phyloP scores from a whole-genome alignment of 495 filamentous ascomycete genomes.

The Aspergillus bertholletiae region DNA sequence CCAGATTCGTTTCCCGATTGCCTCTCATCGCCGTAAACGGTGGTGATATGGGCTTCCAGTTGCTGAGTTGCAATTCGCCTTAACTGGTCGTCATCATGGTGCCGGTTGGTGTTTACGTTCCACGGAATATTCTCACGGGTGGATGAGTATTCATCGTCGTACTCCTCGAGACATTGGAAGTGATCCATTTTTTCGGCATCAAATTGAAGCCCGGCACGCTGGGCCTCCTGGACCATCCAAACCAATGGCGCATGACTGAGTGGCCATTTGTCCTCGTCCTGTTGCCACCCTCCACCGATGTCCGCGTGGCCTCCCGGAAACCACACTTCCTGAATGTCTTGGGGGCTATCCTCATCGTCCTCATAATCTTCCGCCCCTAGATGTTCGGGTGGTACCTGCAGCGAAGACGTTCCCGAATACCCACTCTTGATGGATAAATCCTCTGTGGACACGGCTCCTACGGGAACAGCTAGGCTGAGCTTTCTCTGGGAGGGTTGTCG shows the following conservation, averaged over 20 bases:
- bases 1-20: constrained; percentile 26
- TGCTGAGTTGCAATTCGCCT: background rate
- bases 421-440: constrained; percentile 38
- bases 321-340: constrained; percentile 83
- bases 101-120: constrained; percentile 22
- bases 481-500: constrained; percentile 10
- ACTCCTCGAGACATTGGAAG: constrained; percentile 59
- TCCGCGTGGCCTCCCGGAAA: constrained; percentile 81
- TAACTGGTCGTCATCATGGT: constrained; percentile 14
- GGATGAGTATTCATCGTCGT: constrained; percentile 38
- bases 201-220: constrained; percentile 67
- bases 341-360: constrained; percentile 56
- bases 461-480: constrained; percentile 28
- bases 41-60: background rate
- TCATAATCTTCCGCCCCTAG: constrained; percentile 40
- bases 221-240: constrained; percentile 83
- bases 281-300: constrained; percentile 80
- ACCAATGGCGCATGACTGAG: constrained; percentile 73
- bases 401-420: constrained; percentile 37
- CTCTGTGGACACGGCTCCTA: constrained; percentile 24
- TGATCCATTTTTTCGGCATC: constrained; percentile 64
- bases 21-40: constrained; percentile 14
- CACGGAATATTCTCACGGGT: constrained; percentile 39
- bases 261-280: constrained; percentile 51
- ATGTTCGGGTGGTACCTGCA: constrained; percentile 27